Evolutionary conservation across 1,284 basidiomycete species (phyloP), one percentile per base, ranked within the genome.

Genomic region (Afroboletus lepidellus): DNA sequence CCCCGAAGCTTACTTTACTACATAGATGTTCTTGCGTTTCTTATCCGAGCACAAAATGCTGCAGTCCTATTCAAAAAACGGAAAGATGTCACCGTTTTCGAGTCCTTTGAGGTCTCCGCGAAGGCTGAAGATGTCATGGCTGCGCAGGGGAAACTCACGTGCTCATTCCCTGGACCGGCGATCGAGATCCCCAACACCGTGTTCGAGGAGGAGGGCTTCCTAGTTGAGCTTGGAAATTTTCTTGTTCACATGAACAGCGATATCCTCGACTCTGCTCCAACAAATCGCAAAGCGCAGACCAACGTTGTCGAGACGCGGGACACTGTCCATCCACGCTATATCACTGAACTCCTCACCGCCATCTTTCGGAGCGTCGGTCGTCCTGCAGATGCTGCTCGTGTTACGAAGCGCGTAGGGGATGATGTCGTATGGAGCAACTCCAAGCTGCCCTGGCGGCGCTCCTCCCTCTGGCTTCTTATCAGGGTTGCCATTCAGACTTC

Each of bases 401-500:
- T 38, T 20, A 38, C 21, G 13, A 38, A 38, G 9, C 37, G 21
- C 13, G 9, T 38, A 4, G 37, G 60, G 7, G 70, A 74, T 48
- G 67, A 74, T 16, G 68, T 69, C 5, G 47, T 70, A 3, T 66
- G 62, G 62, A 46, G 32, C 6, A 41, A 68, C 5, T 65, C 61
- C 59, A 36, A 57, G 15, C 48, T 61, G 11, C 37, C 37, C 5
- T 38, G 37, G 37, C 37, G 21, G 13, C 21, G 21, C 37, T 38
- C 37, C 5, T 23, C 72, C 71, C 53, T 74, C 0, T 74, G 73
- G 72, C 67, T 74, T 3, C 57, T 73, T 5, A 53, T 74, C 13
- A 62, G 69, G 20, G 68, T 74, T 5, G 58, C 59, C 1, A 53
- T 80, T 4, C 79, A 81, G 51, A 74, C 73, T 0, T 65, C 74